Base-by-base conservation (phyloP, 1,284 basidiomycete genomes). In the Tremellales sp. region DNA sequence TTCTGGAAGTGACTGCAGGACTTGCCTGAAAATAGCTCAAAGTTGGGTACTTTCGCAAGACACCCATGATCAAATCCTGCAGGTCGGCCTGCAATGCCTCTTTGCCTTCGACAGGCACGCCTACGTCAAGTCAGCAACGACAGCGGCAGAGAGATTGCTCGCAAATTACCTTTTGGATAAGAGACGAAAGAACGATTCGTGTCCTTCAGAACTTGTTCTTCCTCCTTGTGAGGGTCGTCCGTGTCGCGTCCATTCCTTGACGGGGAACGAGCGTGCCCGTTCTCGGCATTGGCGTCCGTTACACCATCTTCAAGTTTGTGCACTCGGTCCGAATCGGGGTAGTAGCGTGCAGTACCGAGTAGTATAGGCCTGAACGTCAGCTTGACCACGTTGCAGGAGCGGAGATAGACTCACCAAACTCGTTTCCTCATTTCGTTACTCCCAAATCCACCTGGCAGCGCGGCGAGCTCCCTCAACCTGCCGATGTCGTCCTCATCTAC, bases 171-270 rank as follows among this genome's bases (percentile, higher is more conserved):
- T 79, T 82, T 82, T 64, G 89, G 86, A 73, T 92, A 93, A 55
- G 89, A 76, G 50, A 93, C 87, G 62, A 93, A 93, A 57, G 88
- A 89, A 27, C 89, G 81, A 70, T 89, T 83, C 0, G 89, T 92
- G 70, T 93, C 89, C 22, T 92, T 79, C 46, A 78, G 75, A 56
- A 93, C 89, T 74, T 93, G 89, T 4, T 79, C 81, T 71, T 93
- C 89, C 67, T 93, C 89, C 3, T 74, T 75, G 65, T 93, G 89
- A 12, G 77, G 43, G 39, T 26, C 10, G 49, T 24, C 8, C 19
- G 36, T 11, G 24, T 31, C 23, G n/a, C 21, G 17, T 41, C 17
- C 15, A 31, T 6, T 31, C 27, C 33, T 48, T 24, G 12, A 22
- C 46, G 11, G n/a, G n/a, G n/a, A n/a, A n/a, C 78, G 75, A 56